Conservation (phyloP, 768 basidiomycete species). For the Jaapia argillacea region DNA sequence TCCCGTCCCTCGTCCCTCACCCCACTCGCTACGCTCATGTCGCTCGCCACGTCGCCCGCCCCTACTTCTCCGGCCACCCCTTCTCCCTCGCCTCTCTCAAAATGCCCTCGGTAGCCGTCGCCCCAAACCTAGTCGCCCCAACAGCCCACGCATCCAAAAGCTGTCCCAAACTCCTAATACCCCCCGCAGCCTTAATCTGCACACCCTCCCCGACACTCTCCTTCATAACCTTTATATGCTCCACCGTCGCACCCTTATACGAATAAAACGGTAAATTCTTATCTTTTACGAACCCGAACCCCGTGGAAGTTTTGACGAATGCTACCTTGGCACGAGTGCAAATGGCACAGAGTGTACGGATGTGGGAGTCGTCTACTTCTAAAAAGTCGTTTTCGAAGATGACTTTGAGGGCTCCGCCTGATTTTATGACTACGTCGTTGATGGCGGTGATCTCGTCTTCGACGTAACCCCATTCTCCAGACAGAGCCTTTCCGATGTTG, state of each 20-base stretch:
- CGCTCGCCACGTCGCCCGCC: too few relatives aligned
- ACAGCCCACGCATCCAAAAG: background rate
- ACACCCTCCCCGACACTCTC: background rate
- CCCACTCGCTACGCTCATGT: too few relatives aligned
- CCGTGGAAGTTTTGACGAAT: background rate
- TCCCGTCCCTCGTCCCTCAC: too few relatives aligned
- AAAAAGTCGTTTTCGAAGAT: background rate
- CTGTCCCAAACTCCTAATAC: background rate
- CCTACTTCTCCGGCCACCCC: background rate
- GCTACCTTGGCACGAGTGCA: background rate
- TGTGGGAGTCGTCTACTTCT: background rate
- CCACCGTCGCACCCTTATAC: background rate
- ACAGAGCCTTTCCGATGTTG: background rate
- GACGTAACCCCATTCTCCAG: background rate
- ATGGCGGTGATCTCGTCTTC: background rate
- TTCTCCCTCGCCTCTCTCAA: background rate
- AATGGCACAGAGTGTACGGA: background rate
- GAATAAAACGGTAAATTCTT: background rate
- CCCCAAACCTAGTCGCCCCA: background rate
- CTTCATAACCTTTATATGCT: background rate
- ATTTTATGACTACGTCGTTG: background rate
- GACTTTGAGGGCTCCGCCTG: background rate
- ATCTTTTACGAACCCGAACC: background rate
- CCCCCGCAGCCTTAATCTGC: background rate
- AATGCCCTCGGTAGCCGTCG: background rate